Evolutionary conservation across 371 early-diverging fungal species (phyloP).

Genomic region (Dentiscutata heterogama): DNA sequence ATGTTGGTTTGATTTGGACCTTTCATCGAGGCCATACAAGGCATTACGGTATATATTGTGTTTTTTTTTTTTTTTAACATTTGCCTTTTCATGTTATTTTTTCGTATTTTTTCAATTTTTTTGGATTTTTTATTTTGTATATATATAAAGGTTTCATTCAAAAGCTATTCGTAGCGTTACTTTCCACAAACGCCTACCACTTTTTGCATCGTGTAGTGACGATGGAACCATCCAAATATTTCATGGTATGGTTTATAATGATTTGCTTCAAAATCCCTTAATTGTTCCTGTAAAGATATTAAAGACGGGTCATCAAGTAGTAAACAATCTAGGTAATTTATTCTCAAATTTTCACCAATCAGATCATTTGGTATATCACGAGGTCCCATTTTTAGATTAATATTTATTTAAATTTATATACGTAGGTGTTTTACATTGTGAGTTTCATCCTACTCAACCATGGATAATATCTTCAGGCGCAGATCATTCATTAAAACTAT

Average conservation of each 20-base stretch:
- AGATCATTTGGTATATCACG: no score
- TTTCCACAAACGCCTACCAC: conserved; percentile 90
- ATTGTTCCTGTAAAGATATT: conserved; percentile 98
- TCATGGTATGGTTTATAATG: conserved; percentile 97
- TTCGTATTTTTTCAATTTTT: not conserved
- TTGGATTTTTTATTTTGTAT: not conserved
- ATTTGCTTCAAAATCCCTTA: conserved; percentile 93
- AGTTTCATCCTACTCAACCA: conserved; percentile 97
- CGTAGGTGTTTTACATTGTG: conserved; percentile 79
- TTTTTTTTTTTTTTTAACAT: conserved; percentile 15
- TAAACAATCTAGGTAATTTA: conserved; percentile 74
- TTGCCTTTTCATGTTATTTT: not conserved
- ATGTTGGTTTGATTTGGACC: conserved; percentile 97
- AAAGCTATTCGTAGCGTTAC: conserved; percentile 90
- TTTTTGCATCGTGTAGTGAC: conserved; percentile 95
- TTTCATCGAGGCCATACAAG: conserved; percentile 92
- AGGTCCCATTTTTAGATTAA: not conserved
- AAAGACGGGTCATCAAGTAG: conserved; percentile 76
- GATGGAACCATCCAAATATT: conserved; percentile 95
- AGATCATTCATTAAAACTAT: conserved; percentile 80
- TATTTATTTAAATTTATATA: conserved; percentile 19
- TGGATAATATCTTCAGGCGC: conserved; percentile 92
- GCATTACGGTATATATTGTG: conserved; percentile 71
- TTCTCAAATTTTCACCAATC: not conserved
- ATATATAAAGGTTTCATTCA: conserved; percentile 72